phyloP scores from a whole-genome alignment of 768 basidiomycete species.

The Rhodotorula graminis region DNA sequence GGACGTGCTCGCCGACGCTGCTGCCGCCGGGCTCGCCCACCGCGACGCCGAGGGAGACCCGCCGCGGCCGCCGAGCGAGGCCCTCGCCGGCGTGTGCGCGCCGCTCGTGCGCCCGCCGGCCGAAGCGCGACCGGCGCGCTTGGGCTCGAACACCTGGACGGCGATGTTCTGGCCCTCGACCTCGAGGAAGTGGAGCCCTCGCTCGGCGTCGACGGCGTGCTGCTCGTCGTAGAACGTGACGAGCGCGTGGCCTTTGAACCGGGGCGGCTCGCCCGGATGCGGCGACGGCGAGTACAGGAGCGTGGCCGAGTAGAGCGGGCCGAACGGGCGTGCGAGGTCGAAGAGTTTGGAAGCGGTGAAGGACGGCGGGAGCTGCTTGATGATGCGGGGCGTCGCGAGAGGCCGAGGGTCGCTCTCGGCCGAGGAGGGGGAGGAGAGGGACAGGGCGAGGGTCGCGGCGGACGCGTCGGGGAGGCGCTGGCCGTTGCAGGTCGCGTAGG shows the following conservation, averaged over 20 bases:
- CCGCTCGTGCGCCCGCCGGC: neutral
- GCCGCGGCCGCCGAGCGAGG: neutral
- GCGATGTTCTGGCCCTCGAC: conserved; percentile 28
- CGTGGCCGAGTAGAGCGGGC: conserved; percentile 55
- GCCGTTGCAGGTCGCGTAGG: conserved; percentile 22
- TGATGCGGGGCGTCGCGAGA: conserved; percentile 68
- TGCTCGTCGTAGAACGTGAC: conserved; percentile 45
- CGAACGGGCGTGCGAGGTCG: conserved; percentile 76
- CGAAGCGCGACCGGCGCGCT: conserved; percentile 2
- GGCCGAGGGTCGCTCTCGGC: conserved; percentile 61
- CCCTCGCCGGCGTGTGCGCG: no score
- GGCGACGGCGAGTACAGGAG: conserved; percentile 18
- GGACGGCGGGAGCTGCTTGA: conserved; percentile 72
- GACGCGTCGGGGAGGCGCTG: neutral
- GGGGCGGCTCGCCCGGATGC: neutral
- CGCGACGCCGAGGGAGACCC: neutral
- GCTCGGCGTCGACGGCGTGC: conserved; percentile 14
- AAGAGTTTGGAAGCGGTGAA: conserved; percentile 71
- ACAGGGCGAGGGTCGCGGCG: conserved; percentile 8
- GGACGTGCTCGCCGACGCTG: neutral
- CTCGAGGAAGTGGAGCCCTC: conserved; percentile 31
- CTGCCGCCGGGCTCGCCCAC: neutral
- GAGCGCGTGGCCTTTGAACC: conserved; percentile 29
- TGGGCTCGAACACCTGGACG: conserved; percentile 19
- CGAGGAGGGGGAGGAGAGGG: conserved; percentile 51